Conservation (phyloP, 768 basidiomycete species). For the Jaapia argillacea region DNA sequence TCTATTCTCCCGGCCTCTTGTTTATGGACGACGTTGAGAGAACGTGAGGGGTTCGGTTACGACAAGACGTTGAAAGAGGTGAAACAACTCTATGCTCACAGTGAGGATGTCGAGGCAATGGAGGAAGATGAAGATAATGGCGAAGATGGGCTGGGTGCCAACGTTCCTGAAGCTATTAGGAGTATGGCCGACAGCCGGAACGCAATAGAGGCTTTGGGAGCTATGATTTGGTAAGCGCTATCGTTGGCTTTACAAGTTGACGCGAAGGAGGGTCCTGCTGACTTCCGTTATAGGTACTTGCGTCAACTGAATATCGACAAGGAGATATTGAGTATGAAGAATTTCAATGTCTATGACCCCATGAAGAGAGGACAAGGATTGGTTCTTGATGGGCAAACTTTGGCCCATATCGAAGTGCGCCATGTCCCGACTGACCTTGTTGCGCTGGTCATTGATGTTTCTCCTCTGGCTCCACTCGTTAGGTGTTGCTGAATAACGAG, state of each 20-base stretch:
- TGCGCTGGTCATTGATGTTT: too few relatives aligned
- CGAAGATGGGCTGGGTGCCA: conserved; percentile 18
- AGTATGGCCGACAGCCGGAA: conserved; percentile 53
- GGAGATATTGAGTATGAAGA: conserved; percentile 90
- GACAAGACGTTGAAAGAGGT: conserved; percentile 62
- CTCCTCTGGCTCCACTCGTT: not conserved
- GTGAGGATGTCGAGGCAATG: conserved; percentile 32
- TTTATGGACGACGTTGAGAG: conserved; percentile 80
- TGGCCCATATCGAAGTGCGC: conserved; percentile 76
- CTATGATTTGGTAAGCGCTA: conserved; percentile 75
- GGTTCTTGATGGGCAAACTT: conserved; percentile 86
- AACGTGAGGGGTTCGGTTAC: conserved; percentile 75
- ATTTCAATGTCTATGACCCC: conserved; percentile 96
- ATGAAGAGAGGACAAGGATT: conserved; percentile 84
- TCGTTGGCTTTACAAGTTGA: not conserved
- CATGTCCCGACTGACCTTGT: too few relatives aligned
- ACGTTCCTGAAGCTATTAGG: conserved; percentile 64
- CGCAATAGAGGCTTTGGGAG: conserved; percentile 82
- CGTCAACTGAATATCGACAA: conserved; percentile 93
- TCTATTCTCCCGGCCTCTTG: conserved; percentile 69
- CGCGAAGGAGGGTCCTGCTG: not conserved
- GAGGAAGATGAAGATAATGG: conserved; percentile 35
- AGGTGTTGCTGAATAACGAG: conserved; percentile 85
- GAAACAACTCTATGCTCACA: conserved; percentile 48
- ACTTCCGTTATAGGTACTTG: conserved; percentile 48